Base-by-base conservation (phyloP, 345 rosid species). In the Pugionium dolabratum region DNA sequence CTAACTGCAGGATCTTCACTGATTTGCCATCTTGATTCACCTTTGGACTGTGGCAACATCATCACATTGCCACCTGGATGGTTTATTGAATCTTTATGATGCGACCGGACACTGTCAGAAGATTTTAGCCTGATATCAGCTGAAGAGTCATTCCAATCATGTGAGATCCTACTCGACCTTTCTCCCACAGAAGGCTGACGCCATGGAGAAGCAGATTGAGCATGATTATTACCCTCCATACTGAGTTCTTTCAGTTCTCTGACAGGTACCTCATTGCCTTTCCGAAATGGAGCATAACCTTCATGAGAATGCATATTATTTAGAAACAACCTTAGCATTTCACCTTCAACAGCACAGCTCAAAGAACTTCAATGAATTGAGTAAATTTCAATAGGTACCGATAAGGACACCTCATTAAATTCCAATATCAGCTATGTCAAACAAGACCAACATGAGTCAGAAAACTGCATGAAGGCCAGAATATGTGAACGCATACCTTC, bases 111-210 rank as follows among this genome's bases (percentile, higher is more conserved):
- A 62, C 40, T 70, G 53, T 79, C 89, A 45, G 83, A 59, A 55
- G 77, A 74, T 73, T 80, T 82, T 9, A 79, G 67, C 65, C 76
- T 73, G 44, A 18, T 67, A 67, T 82, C 86, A 79, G 60, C 72
- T 31, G 84, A 63, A 54, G 78, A 69, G 28, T 83, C 93, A 63
- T 70, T 85, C 80, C 79, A 74, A 54, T 79, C 89, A 50, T 60
- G 70, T 39, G 82, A 70, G 35, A 39, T 66, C 31, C 73, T n/a
- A 69, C 62, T 79, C 11, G 79, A 57, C 54, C 71, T 79, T 48
- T 86, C 96, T 69, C 82, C 85, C 41, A 55, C 26, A 34, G 86
- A 72, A 35, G 86, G 65, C 54, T 84, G 70, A 39, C 79, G 85
- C 95, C 89, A 82, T 25, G 78, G 63, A 57, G 90, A 40, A n/a